Base-by-base conservation (phyloP, 805 yeast genomes). In the Nakazawaea holstii region DNA sequence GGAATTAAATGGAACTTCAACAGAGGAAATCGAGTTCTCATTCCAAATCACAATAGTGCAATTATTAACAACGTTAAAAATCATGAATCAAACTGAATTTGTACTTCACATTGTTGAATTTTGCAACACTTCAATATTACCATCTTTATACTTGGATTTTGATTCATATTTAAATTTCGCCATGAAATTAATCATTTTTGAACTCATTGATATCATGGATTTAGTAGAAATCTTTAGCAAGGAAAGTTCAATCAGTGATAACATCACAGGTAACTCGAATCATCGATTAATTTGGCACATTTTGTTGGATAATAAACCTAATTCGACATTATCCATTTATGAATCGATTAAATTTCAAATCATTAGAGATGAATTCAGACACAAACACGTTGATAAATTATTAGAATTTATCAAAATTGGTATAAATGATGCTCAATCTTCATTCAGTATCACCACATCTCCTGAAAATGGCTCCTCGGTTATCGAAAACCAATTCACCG, bases 1-100 rank as follows among this genome's bases (percentile, higher is more conserved):
- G 49, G 88, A 86, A 60, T 65, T 86, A 54, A 79, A 82, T 60
- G 88, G 88, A 17, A 31, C n/a, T n/a, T n/a, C n/a, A n/a, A n/a
- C 11, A n/a, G 41, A 37, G 17, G 47, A 43, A 8, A n/a, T 30
- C 6, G 41, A 37, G 11, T 15, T 6, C 6, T 6, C 14, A 9
- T 14, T 37, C 4, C 37, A 37, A 36, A 32, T 29, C 8, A 36
- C 26, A 4, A 13, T 37, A 3, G 31, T 38, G 8, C 33, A 37
- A 30, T 14, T 43, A 13, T 26, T 43, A 6, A 11, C 29, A 4
- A 24, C 17, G 4, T 43, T 48, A 33, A 43, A 43, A 28, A 4
- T 10, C 7, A 13, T 29, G 26, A 43, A 35, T 31, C 27, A 26
- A 6, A 50, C 46, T 9, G 67, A 62, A 26, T 66, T 66, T 48